A percentile compares a stretch with the other conserved stretches of the same genome.
Evolutionary conservation across 73 alveolate genomes (phyloP).

Genomic region (Blepharisma japonicum): DNA sequence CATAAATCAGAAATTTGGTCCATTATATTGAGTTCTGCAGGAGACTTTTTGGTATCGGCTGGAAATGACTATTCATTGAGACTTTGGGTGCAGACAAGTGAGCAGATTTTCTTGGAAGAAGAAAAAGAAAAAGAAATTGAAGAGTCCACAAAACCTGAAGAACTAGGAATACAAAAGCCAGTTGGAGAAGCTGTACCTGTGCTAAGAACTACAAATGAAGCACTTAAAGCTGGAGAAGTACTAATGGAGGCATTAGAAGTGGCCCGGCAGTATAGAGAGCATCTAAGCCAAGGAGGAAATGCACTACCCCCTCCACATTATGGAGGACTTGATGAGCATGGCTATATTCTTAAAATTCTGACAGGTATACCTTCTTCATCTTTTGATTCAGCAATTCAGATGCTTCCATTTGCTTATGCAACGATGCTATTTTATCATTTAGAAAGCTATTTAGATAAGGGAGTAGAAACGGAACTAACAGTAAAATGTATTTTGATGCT

Average conservation of each 20-base stretch:
- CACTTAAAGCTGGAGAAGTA: constrained; percentile 79
- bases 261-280: constrained; percentile 72
- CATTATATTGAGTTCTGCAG: constrained; percentile 70
- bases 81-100: constrained; percentile 76
- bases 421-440: constrained; percentile 64
- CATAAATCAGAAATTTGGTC: constrained; percentile 75
- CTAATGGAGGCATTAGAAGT: constrained; percentile 80
- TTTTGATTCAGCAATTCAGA: constrained; percentile 63
- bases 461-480: constrained; percentile 57
- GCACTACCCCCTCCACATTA: constrained; percentile 17
- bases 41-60: constrained; percentile 75
- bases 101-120: constrained; percentile 73
- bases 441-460: constrained; percentile 56
- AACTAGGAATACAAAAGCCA: constrained; percentile 57
- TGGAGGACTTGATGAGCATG: constrained; percentile 69
- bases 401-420: constrained; percentile 56
- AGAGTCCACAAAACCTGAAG: constrained; percentile 74
- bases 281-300: constrained; percentile 38
- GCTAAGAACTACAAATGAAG: constrained; percentile 68
- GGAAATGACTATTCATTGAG: constrained; percentile 73
- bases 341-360: constrained; percentile 50
- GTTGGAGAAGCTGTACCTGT: constrained; percentile 55
- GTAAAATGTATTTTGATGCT: constrained; percentile 68
- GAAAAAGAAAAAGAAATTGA: constrained; percentile 79
- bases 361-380: constrained; percentile 44